phyloP scores from a whole-genome alignment of 495 filamentous ascomycete species.

The Tuber umbilicatum region DNA sequence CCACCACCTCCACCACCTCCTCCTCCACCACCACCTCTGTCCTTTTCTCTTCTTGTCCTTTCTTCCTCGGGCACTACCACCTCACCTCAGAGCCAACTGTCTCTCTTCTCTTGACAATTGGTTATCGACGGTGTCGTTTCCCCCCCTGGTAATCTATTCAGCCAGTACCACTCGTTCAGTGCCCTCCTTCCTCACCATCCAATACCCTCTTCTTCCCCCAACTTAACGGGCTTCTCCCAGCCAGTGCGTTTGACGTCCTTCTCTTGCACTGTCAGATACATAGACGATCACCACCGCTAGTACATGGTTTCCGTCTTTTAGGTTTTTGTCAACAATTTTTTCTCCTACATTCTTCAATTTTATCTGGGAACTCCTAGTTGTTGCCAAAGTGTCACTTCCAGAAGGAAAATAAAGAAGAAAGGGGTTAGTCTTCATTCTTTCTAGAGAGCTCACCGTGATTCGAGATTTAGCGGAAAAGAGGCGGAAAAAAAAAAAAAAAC shows the following conservation, averaged over 20 bases:
- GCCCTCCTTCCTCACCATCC: not conserved
- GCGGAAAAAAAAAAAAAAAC: conserved; percentile 20
- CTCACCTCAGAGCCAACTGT: conserved; percentile 5
- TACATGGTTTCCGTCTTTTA: conserved; percentile 34
- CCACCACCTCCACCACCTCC: conserved; percentile 28
- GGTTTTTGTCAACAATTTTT: conserved; percentile 42
- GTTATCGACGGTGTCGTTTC: conserved; percentile 20
- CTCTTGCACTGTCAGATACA: conserved; percentile 25
- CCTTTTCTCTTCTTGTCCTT: conserved; percentile 9
- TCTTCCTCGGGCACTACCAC: conserved; percentile 11
- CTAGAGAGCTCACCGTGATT: conserved; percentile 22
- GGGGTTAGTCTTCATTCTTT: conserved; percentile 40
- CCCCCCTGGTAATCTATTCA: conserved; percentile 16
- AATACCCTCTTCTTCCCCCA: conserved; percentile 26
- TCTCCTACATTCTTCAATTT: conserved; percentile 40
- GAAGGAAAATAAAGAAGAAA: conserved; percentile 34
- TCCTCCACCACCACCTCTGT: conserved; percentile 29
- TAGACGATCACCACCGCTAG: conserved; percentile 21
- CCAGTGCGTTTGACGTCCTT: conserved; percentile 27
- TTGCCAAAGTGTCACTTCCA: conserved; percentile 27
- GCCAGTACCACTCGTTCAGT: conserved; percentile 37
- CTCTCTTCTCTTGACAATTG: conserved; percentile 31
- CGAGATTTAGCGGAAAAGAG: conserved; percentile 7
- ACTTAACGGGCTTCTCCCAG: conserved; percentile 28
- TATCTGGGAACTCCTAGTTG: conserved; percentile 35